Conservation (phyloP, 2,329 filamentous ascomycete genomes). For the Xylariaceae sp. region DNA sequence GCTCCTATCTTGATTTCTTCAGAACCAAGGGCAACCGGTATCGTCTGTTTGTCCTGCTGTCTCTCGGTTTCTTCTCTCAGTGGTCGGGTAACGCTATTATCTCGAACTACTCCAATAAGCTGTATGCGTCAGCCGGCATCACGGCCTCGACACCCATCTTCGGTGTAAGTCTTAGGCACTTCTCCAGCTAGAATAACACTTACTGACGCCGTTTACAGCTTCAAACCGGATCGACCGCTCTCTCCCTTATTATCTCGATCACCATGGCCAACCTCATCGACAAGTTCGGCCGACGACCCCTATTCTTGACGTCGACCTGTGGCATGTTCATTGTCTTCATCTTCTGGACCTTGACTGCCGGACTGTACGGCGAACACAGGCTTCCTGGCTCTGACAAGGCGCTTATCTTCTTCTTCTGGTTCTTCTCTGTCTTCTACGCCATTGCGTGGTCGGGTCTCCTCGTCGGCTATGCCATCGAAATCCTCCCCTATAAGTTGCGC, state of each 20-base stretch:
- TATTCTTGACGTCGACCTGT: slow-evolving; percentile 44
- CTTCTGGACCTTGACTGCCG: slow-evolving; percentile 45
- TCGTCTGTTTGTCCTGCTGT: slow-evolving; percentile 46
- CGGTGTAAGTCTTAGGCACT: slow-evolving; percentile 32
- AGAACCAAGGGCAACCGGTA: slow-evolving; percentile 53
- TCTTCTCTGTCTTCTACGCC: slow-evolving; percentile 48
- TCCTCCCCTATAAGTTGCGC: slow-evolving; percentile 46
- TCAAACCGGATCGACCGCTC: slow-evolving; percentile 46
- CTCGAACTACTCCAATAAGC: slow-evolving; percentile 51
- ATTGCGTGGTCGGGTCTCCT: slow-evolving; percentile 54
- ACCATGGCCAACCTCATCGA: slow-evolving; percentile 50
- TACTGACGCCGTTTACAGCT: slow-evolving; percentile 30
- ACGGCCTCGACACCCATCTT: slow-evolving; percentile 40
- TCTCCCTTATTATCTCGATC: slow-evolving; percentile 49
- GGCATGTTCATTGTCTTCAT: slow-evolving; percentile 46
- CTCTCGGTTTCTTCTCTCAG: slow-evolving; percentile 55
- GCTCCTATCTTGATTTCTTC: slow-evolving; percentile 50
- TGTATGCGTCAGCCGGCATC: slow-evolving; percentile 51
- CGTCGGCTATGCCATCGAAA: slow-evolving; percentile 49
- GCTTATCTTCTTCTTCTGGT: slow-evolving; percentile 46
- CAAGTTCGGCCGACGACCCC: slow-evolving; percentile 49
- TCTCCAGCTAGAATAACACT: slow-evolving; percentile 17
- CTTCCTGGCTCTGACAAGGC: slow-evolving; percentile 35
- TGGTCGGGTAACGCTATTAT: slow-evolving; percentile 57
- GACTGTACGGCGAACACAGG: slow-evolving; percentile 40